phyloP scores from a whole-genome alignment of 306 rosid genomes.

The Pueraria montana region DNA sequence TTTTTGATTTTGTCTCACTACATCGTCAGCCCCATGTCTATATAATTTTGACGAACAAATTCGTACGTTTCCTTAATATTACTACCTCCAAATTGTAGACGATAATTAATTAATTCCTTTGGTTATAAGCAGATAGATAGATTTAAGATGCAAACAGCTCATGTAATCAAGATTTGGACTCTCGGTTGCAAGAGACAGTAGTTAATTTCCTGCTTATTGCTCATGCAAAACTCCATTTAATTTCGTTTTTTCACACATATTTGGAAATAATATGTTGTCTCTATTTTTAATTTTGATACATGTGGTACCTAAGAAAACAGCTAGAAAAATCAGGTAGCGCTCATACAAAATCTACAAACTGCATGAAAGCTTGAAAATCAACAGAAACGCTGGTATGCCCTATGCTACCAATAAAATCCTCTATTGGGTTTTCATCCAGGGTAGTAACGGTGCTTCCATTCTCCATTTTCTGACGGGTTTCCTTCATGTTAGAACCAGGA shows the following conservation, averaged over 20 bases:
- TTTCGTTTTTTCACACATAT: background rate
- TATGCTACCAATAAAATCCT: background rate
- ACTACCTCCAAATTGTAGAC: background rate
- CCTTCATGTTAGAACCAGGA: background rate
- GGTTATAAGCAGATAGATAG: background rate
- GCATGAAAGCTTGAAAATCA: background rate
- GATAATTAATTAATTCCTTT: background rate
- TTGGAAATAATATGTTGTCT: background rate
- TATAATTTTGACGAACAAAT: background rate
- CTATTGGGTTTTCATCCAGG: background rate
- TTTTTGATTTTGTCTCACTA: background rate
- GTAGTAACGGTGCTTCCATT: background rate
- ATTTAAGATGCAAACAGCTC: background rate
- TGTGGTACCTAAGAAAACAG: background rate
- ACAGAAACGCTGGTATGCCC: background rate
- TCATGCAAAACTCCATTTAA: no score
- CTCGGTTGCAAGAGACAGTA: background rate
- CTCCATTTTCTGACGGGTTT: background rate
- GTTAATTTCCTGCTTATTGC: no score
- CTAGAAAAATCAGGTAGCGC: background rate
- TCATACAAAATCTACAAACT: background rate
- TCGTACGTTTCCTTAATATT: background rate
- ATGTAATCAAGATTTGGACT: no score
- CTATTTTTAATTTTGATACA: background rate
- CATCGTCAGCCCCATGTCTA: background rate